Base-by-base conservation (phyloP, 1,139 yeast species). In the Taphrina flavorubra region DNA sequence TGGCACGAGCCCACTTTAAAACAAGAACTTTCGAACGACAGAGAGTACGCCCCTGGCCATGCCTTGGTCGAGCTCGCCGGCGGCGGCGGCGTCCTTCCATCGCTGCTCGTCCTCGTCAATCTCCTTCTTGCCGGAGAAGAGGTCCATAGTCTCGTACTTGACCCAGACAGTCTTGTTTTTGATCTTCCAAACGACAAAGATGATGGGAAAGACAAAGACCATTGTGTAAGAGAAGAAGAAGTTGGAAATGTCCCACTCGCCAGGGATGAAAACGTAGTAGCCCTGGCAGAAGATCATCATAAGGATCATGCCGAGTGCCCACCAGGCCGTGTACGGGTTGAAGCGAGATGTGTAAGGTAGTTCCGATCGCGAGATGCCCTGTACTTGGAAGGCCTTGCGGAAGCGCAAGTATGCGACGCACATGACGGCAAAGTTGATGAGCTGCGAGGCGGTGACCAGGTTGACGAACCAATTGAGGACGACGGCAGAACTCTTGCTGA, bases 391-490 rank as follows among this genome's bases (percentile, higher is more conserved):
- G 16, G 71, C 74, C 58, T 70, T 65, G 39, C 68, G 69, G 71
- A 71, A 71, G 16, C 72, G 69, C 37, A 72, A 51, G 58, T 51
- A 85, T 80, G 71, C 84, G 73, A 80, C 76, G 76, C 86, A 83
- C 69, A 85, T 82, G 69, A 82, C 79, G 13, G 83, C 79, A 80
- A 86, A 85, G 20, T 85, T 81, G 71, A 84, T 77, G 72, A 85
- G 82, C 58, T 85, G 78, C 11, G 87, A 85, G 34, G 86, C 84
- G 25, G 87, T 86, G 57, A 89, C 85, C 60, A 92, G 87, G 79
- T 90, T 90, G 74, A 91, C 84, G 73, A 92, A 84, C 92, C 97
- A 92, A 74, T 83, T 80, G 80, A 92, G 92, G 8, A 92, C 97
- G 16, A 84, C 81, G 42, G 81, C 80, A 65, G 96, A 95, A 58